These are phyloP conservation scores for Monilinia vaccinii-corymbosi DNA, from an alignment of 2,329 filamentous ascomycete genomes.

Conservation along the genomic window DNA sequence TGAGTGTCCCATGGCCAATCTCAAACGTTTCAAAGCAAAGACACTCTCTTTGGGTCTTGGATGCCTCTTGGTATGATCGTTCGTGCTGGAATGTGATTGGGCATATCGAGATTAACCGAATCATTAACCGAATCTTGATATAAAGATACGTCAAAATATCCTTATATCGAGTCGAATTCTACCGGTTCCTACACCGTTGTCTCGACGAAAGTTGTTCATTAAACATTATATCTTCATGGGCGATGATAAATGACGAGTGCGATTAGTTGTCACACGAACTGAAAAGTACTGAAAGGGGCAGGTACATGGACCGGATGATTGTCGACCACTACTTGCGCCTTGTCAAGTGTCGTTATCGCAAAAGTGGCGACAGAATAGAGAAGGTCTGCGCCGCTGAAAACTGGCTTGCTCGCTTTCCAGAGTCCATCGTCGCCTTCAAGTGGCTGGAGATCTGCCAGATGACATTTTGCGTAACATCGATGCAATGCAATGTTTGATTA, in stretches of 20 bases:
- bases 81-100: slow-evolving; percentile 48
- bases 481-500: background rate
- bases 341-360: background rate
- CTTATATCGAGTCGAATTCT: too few species aligned
- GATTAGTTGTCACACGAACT: background rate
- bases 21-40: slow-evolving; percentile 41
- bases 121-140: too few species aligned
- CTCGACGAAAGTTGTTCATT: background rate
- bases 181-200: background rate
- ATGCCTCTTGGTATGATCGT: slow-evolving; percentile 42
- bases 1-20: background rate
- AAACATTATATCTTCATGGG: background rate
- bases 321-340: background rate
- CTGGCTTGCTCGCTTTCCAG: too few species aligned
- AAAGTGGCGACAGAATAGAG: background rate
- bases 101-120: too few species aligned
- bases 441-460: background rate
- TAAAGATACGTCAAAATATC: slow-evolving; percentile 41
- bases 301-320: background rate
- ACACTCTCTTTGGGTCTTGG: slow-evolving; percentile 45
- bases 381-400: background rate
- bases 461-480: background rate
- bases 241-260: background rate
- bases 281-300: background rate
- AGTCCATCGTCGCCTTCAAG: background rate